Percentiles rank a stretch among this genome's conserved stretches.
These are phyloP conservation scores for Amphirosellinia nigrospora DNA, from an alignment of 495 filamentous ascomycete species.

Conservation along the genomic window DNA sequence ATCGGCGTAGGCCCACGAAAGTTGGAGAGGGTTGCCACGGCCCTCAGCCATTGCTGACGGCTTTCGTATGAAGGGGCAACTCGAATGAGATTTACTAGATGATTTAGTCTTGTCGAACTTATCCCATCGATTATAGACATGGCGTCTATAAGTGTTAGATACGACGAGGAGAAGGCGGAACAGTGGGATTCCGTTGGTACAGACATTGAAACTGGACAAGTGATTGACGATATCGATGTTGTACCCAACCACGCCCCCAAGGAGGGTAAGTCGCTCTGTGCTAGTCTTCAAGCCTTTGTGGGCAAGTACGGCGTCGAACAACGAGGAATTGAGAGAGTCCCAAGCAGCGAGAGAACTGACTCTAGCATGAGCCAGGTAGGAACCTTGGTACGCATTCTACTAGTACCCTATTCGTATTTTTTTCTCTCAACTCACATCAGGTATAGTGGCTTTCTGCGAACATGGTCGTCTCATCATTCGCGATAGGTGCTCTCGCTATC, in stretches of 20 bases:
- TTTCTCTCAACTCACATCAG: constrained; percentile 3
- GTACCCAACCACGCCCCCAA: constrained; percentile 67
- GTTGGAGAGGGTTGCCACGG: not conserved
- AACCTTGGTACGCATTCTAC: constrained; percentile 68
- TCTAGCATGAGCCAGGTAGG: constrained; percentile 70
- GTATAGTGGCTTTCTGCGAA: constrained; percentile 81
- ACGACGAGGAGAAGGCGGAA: constrained; percentile 9
- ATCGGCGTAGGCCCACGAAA: not conserved
- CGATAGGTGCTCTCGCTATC: constrained; percentile 75
- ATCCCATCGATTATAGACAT: not conserved
- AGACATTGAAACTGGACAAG: constrained; percentile 48
- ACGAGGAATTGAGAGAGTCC: constrained; percentile 82
- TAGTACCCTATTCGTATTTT: not conserved
- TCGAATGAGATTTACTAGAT: not conserved
- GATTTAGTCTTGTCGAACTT: not conserved
- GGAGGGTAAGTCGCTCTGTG: constrained; percentile 65
- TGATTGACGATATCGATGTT: constrained; percentile 60
- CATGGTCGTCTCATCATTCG: constrained; percentile 83
- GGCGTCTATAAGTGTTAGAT: not conserved
- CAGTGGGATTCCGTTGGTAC: constrained; percentile 15
- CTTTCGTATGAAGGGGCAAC: not conserved
- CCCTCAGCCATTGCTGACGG: not conserved
- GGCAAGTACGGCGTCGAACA: constrained; percentile 75
- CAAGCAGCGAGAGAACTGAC: constrained; percentile 73
- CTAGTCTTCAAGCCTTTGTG: constrained; percentile 72